Base-by-base conservation (phyloP, 495 filamentous ascomycete genomes). In the Annulohypoxylon bovei region DNA sequence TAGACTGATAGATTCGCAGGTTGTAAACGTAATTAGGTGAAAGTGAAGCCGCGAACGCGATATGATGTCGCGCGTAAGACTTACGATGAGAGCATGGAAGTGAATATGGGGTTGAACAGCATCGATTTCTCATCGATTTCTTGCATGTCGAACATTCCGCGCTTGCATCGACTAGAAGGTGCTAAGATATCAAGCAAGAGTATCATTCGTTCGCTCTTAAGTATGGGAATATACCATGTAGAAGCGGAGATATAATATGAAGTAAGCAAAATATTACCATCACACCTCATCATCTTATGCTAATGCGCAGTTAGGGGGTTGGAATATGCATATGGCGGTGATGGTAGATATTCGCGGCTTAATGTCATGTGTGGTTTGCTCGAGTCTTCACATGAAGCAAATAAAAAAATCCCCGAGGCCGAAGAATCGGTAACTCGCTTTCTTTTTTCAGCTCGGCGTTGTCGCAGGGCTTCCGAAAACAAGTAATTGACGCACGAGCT, bases 371-470 rank as follows among this genome's bases (percentile, higher is more conserved):
- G 52, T 2, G 52, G 61, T 70, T 65, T 70, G 67, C 49, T 65
- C 39, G 6, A 30, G n/a, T 14, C 55, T 35, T 54, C 6, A 32
- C 30, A 56, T 27, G 25, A 65, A 46, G 57, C 68, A 62, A 66
- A 62, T 66, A 71, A 63, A 71, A 71, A 47, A 63, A 67, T 52
- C 5, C 44, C 63, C 63, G 68, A 62, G 11, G 58, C 68, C 68
- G 62, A 63, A 32, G 42, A 67, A 40, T 54, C 63, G 62, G 63
- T 61, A 67, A 53, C 22, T 49, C 37, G 54, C n/a, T 62, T 46
- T 50, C 5, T 23, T 28, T 63, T 67, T 72, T 72, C 70, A 72
- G 70, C 70, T 72, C 58, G 53, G 60, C 60, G 59, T 61, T 55
- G 54, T 61, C 32, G 47, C 33, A 42, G 68, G 70, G 70, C 70